Percentiles rank a stretch among this genome's conserved stretches.
Evolutionary conservation across 495 filamentous ascomycete species (phyloP).

Genomic region (Penicillium chermesinum): DNA sequence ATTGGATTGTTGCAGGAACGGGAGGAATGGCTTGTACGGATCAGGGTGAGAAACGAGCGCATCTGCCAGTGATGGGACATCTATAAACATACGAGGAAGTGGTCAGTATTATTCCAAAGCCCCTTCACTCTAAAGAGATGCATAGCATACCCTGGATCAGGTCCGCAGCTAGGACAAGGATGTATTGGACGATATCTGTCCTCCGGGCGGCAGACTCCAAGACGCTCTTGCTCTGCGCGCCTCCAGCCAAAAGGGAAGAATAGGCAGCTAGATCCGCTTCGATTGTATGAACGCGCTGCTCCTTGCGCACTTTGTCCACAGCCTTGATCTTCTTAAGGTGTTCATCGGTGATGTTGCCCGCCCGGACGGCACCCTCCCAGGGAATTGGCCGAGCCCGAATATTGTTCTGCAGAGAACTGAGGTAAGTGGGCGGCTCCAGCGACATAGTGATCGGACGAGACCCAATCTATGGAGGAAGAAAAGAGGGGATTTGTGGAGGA

Average conservation of each 20-base stretch:
- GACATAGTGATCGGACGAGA: constrained; percentile 55
- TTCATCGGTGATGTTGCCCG: constrained; percentile 86
- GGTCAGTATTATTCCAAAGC: background rate
- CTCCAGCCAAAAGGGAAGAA: constrained; percentile 70
- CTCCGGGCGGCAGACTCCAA: constrained; percentile 73
- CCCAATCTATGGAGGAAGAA: constrained; percentile 7
- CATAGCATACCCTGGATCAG: constrained; percentile 69
- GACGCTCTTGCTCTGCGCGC: constrained; percentile 65
- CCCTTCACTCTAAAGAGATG: background rate
- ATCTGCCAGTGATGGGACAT: constrained; percentile 68
- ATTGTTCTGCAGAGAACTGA: constrained; percentile 88
- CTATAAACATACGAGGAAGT: constrained; percentile 38
- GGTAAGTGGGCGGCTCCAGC: constrained; percentile 84
- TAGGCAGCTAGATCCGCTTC: constrained; percentile 76
- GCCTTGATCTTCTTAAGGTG: constrained; percentile 96
- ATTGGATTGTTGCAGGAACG: constrained; percentile 73
- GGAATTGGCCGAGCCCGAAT: constrained; percentile 91
- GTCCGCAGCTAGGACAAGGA: constrained; percentile 84
- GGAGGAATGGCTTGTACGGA: constrained; percentile 81
- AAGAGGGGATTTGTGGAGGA: constrained; percentile 2
- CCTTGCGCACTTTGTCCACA: constrained; percentile 91
- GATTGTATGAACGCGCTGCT: constrained; percentile 75
- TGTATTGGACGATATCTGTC: constrained; percentile 87
- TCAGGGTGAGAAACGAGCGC: constrained; percentile 68
- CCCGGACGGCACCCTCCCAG: constrained; percentile 95